phyloP scores from a whole-genome alignment of 2,329 filamentous ascomycete genomes.

The Trichophyton schoenleinii region DNA sequence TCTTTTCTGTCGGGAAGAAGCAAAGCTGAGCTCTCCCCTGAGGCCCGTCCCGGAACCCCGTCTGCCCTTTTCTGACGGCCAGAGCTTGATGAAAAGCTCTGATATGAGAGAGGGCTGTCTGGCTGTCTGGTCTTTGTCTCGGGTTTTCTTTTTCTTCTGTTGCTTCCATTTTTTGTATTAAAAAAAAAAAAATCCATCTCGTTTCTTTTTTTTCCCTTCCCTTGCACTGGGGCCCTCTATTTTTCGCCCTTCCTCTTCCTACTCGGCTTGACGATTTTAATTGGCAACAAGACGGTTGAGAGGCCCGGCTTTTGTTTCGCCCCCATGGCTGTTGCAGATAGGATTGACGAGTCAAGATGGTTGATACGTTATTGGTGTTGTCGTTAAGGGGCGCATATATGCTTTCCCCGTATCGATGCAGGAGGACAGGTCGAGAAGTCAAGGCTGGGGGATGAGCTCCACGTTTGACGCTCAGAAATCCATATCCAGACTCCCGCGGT shows the following conservation, averaged over 20 bases:
- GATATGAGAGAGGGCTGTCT: no score
- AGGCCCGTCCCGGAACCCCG: background rate
- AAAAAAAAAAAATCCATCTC: no score
- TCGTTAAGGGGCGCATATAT: background rate
- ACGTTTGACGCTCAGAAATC: background rate
- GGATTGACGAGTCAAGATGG: background rate
- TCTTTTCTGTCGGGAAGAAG: background rate
- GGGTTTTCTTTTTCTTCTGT: background rate
- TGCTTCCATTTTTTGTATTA: background rate
- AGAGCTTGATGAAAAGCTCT: background rate
- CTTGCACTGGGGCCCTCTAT: background rate
- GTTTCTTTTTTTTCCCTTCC: background rate
- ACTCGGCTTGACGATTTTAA: background rate
- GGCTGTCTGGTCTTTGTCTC: slow-evolving; percentile 2
- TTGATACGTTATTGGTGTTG: background rate
- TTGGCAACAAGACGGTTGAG: background rate
- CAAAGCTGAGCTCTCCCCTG: background rate
- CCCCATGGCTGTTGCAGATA: background rate
- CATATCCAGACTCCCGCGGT: background rate
- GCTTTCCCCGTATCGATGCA: background rate
- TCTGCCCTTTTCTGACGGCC: background rate
- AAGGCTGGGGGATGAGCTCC: background rate
- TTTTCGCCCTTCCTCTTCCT: background rate
- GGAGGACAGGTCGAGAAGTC: background rate
- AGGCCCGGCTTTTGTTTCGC: background rate